Conservation (phyloP, 371 early-diverging fungal genomes). For the Dinochytrium kinnereticum region DNA sequence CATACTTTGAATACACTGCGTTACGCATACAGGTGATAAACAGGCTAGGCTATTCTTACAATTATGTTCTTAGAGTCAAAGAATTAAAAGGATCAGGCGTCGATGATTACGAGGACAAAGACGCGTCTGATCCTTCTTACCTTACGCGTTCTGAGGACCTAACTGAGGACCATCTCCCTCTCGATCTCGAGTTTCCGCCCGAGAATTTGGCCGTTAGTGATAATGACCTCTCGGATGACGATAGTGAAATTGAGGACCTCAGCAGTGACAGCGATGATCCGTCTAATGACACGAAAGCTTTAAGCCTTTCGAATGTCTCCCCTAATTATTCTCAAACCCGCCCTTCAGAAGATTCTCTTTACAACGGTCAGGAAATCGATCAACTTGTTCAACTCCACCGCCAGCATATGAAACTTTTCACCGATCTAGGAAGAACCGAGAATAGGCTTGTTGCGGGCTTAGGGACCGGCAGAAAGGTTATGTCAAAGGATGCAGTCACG, state of each 20-base stretch:
- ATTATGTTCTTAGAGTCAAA: slow-evolving; percentile 70
- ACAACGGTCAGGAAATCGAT: slow-evolving; percentile 54
- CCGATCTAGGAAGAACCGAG: slow-evolving; percentile 78
- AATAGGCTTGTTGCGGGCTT: slow-evolving; percentile 76
- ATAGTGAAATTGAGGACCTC: slow-evolving; percentile 17
- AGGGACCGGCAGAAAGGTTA: slow-evolving; percentile 54
- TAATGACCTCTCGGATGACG: slow-evolving; percentile 36
- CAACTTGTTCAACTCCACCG: slow-evolving; percentile 78
- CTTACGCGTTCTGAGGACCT: slow-evolving; percentile 33
- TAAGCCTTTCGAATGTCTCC: too few species aligned
- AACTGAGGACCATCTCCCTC: slow-evolving; percentile 29
- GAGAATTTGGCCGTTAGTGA: slow-evolving; percentile 38
- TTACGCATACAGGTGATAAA: slow-evolving; percentile 97
- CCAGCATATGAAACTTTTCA: slow-evolving; percentile 74
- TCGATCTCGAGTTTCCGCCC: slow-evolving; percentile 56
- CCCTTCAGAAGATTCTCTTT: slow-evolving; percentile 1
- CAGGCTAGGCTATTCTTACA: neutral
- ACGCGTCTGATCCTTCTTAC: slow-evolving; percentile 42
- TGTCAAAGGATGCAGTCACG: slow-evolving; percentile 7
- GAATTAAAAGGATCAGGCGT: slow-evolving; percentile 73
- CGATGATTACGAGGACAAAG: slow-evolving; percentile 35
- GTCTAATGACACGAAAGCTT: too few species aligned
- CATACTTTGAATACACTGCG: slow-evolving; percentile 98
- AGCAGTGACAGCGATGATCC: slow-evolving; percentile 8
- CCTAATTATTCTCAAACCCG: too few species aligned